Evolutionary conservation across 2,329 filamentous ascomycete genomes (phyloP), one percentile per base, ranked within the genome.

Genomic region (Pyricularia sp.): DNA sequence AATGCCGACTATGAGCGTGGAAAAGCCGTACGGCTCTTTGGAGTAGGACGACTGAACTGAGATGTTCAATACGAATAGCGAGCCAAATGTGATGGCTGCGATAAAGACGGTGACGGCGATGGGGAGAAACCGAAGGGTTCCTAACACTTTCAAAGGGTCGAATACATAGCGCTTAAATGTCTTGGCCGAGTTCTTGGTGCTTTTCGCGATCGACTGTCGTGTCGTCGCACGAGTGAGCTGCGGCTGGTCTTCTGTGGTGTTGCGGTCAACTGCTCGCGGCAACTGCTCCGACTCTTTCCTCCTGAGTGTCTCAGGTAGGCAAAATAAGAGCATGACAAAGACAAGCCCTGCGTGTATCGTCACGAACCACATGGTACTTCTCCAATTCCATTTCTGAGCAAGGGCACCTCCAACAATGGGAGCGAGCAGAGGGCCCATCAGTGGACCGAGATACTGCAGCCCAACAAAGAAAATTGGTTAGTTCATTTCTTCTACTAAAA

Each of bases 61-160:
- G 73, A 95, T 90, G 77, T 94, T 95, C 74, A 93, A 83, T 14
- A 94, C 80, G 77, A 92, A 95, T 7, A 95, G 84, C 1, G 87
- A 83, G 36, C 88, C 89, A 76, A 94, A 95, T 6, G 91, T 89
- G 72, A 94, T 86, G 71, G 88, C 86, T 10, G 91, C 90, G 73
- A 91, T 90, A 76, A 88, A 88, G 17, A 95, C 91, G 0, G 88
- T 91, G 67, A 94, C 80, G 4, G 89, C 79, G 1, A 95, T 90
- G 0, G 92, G 85, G 0, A 91, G 90, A 75, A 92, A 93, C 14
- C 88, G 88, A 14, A 96, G 84, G 75, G 91, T 91, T 25, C 86
- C 78, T 64, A 95, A 81, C 66, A 93, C 88, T 14, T 83, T 84
- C 11, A 96, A 80, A 0, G 92, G 92, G 71, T 94, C 91, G 72